These are phyloP conservation scores for Urochloa ruziziensis DNA, from an alignment of 176 grass and related monocot genomes.

Conservation along the genomic window DNA sequence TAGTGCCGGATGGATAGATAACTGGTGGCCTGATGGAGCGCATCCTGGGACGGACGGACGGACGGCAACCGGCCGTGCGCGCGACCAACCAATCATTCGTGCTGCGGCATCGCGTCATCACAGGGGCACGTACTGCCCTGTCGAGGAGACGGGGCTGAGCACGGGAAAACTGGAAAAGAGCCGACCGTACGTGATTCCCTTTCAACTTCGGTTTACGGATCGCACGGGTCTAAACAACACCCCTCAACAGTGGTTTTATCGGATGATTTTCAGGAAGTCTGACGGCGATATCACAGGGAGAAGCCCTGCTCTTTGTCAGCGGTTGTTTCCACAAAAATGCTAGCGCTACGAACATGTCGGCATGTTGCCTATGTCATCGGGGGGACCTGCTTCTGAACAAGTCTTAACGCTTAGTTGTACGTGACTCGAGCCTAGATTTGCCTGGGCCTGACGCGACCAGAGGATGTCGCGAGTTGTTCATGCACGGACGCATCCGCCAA, in stretches of 20 bases:
- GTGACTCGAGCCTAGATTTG: no score
- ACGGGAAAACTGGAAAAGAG: neutral
- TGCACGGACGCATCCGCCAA: no score
- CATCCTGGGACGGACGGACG: no score
- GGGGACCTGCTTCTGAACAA: neutral
- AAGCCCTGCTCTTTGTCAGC: neutral
- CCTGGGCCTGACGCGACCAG: no score
- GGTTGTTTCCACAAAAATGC: neutral
- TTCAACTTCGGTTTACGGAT: neutral
- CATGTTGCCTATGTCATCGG: neutral
- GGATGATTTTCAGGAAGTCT: neutral
- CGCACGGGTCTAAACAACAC: no score
- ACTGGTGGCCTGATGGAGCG: neutral
- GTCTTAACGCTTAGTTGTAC: neutral
- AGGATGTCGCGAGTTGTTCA: no score
- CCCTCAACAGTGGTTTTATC: neutral
- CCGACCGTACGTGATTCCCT: neutral
- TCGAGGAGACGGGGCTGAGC: neutral
- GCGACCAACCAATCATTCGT: neutral
- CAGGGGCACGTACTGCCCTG: neutral
- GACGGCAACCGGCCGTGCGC: neutral
- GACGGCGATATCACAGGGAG: neutral
- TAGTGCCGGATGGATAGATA: neutral
- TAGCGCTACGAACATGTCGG: neutral
- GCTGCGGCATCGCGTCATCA: neutral